phyloP scores from a whole-genome alignment of 2,329 filamentous ascomycete species.

The Penicillium sp. region DNA sequence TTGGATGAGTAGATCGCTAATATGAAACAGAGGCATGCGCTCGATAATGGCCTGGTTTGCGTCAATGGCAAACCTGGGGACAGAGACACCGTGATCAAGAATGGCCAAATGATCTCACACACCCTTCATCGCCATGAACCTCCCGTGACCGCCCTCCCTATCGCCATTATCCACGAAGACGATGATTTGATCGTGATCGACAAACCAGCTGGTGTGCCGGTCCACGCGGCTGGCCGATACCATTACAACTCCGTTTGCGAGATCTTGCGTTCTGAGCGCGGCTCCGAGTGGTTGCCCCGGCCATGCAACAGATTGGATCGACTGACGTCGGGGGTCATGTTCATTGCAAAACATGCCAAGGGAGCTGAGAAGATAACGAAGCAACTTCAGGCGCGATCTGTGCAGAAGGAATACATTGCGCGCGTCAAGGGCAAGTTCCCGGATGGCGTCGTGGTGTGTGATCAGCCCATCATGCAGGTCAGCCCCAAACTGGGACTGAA shows the following conservation, averaged over 20 bases:
- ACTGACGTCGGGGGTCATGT: conserved; percentile 96
- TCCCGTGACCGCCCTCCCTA: conserved; percentile 79
- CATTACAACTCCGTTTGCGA: conserved; percentile 94
- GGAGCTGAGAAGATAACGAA: conserved; percentile 76
- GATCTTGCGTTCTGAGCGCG: conserved; percentile 81
- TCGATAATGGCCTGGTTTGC: conserved; percentile 76
- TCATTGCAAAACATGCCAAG: conserved; percentile 83
- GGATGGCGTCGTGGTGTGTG: conserved; percentile 86
- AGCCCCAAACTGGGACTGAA: conserved; percentile 95
- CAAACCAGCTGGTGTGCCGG: conserved; percentile 92
- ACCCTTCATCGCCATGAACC: conserved; percentile 95
- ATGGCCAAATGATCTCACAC: conserved; percentile 90
- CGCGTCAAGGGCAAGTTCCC: conserved; percentile 91
- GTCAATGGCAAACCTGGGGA: conserved; percentile 76
- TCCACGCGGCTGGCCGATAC: conserved; percentile 93
- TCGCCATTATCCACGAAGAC: conserved; percentile 87
- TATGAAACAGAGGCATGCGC: conserved; percentile 65
- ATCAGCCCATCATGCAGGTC: conserved; percentile 91
- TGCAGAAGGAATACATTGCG: conserved; percentile 94
- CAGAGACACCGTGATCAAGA: conserved; percentile 73
- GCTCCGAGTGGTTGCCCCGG: conserved; percentile 62
- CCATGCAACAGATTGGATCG: conserved; percentile 94
- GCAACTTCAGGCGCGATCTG: conserved; percentile 78
- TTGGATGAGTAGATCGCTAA: conserved; percentile 10
- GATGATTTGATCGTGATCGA: conserved; percentile 94